Conservation (phyloP, 1,284 basidiomycete genomes). For the Moniliella sp. region DNA sequence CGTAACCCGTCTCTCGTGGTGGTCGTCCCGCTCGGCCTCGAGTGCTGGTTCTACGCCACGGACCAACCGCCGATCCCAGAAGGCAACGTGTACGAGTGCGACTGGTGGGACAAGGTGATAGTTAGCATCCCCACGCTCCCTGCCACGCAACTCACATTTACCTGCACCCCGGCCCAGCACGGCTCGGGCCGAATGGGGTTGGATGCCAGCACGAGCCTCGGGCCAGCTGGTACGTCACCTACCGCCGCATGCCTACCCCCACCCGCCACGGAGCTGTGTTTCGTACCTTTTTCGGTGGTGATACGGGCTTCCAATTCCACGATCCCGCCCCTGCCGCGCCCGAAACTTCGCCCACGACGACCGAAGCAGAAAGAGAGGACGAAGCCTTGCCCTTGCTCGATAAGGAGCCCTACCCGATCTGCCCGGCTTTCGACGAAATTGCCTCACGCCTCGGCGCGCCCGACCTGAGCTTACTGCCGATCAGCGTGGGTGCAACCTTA, state of each 20-base stretch:
- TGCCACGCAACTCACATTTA: constrained; percentile 3
- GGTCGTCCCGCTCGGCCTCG: constrained; percentile 24
- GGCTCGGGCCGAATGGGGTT: constrained; percentile 19
- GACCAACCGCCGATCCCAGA: constrained; percentile 6
- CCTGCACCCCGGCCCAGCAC: constrained; percentile 29
- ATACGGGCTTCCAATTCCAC: constrained; percentile 26
- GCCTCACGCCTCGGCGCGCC: constrained; percentile 10
- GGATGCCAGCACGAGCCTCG: constrained; percentile 15
- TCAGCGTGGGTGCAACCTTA: constrained; percentile 27
- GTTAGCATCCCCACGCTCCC: too few species aligned
- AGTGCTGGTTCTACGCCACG: constrained; percentile 13
- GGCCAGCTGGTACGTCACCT: constrained; percentile 20
- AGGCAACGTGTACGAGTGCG: constrained; percentile 12
- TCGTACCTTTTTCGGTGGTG: constrained; percentile 23
- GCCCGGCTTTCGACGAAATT: constrained; percentile 23
- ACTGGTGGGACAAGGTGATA: constrained; percentile 27
- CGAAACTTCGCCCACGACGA: neutral
- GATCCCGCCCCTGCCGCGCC: constrained; percentile 1
- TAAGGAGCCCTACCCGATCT: constrained; percentile 9
- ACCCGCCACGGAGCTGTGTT: constrained; percentile 4
- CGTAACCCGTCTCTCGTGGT: constrained; percentile 8
- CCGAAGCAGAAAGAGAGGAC: neutral
- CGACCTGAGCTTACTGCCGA: constrained; percentile 17
- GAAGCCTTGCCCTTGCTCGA: neutral
- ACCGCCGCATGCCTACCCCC: constrained; percentile 3